Evolutionary conservation across 371 early-diverging fungal genomes (phyloP), one percentile per base, ranked within the genome.

Genomic region (Parasitella parasitica): DNA sequence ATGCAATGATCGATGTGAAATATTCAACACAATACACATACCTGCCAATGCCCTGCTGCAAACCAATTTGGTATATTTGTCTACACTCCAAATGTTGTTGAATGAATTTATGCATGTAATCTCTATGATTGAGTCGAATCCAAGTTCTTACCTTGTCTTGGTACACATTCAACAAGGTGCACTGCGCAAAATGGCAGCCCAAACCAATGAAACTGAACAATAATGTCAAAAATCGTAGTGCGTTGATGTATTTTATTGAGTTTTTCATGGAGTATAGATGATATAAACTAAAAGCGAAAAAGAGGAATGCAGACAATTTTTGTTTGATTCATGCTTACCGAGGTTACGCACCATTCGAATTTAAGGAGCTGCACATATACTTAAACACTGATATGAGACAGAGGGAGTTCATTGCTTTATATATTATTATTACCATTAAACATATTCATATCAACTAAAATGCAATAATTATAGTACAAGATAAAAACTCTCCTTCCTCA

Each of bases 21-120:
- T 20, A 11, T 12, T 51, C 5, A 35, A 7, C 5, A 28, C 22
- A 4, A 8, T 32, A 1, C 6, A 32, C 32, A 32, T 72, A 72
- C 76, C 67, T 72, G 71, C 77, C 77, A 77, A 43, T 77, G 77
- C 1, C 77, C 70, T 26, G 68, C 67, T 34, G 41, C 52, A 7
- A 77, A 59, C 77, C 77, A 77, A 24, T 63, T 56, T 22, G 63
- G 70, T 57, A 77, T 69, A 1, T 43, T 16, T 35, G 70, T 65
- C 77, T 73, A 61, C 7, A 15, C 2, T 2, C 32, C 16, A 36
- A 2, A 54, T 53, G 9, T 32, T 20, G 9, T 32, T 32, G 11
- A 12, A 24, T 20, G 9, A 32, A 26, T 11, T 16, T 27, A 30
- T 8, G 6, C 28, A 28, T 16, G 18, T 28, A 41, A 27, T 32